These are phyloP conservation scores for Amaranthus palmeri DNA, from an alignment of 148 eudicot species.

Conservation along the genomic window DNA sequence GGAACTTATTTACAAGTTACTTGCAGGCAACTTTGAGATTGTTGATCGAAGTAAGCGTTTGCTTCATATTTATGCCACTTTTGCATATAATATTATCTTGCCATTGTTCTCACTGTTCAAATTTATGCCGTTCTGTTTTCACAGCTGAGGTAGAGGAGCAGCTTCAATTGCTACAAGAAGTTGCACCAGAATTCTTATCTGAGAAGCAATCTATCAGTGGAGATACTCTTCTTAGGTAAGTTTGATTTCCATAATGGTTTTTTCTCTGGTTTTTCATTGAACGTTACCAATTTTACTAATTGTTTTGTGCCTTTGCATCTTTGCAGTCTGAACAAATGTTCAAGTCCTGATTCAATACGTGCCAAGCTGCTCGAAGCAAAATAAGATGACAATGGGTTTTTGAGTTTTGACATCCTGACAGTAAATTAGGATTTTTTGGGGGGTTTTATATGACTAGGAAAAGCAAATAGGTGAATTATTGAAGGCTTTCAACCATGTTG, in stretches of 20 bases:
- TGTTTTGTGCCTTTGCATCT: not conserved
- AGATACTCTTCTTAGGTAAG: slow-evolving; percentile 61
- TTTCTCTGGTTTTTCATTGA: not conserved
- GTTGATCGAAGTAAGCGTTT: slow-evolving; percentile 60
- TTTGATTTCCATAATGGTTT: slow-evolving; percentile 6
- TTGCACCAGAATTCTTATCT: slow-evolving; percentile 68
- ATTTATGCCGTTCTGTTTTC: not conserved
- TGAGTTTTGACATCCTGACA: not conserved
- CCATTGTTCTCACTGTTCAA: not conserved
- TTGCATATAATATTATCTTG: too few species aligned
- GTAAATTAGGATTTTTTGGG: not conserved
- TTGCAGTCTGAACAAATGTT: slow-evolving; percentile 61
- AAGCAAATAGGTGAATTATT: slow-evolving; percentile 13
- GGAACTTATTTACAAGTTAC: slow-evolving; percentile 60
- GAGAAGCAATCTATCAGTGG: slow-evolving; percentile 56
- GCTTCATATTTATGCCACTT: not conserved
- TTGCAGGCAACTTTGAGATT: slow-evolving; percentile 45
- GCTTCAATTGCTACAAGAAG: slow-evolving; percentile 60
- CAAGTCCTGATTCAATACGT: slow-evolving; percentile 50
- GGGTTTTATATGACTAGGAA: not conserved
- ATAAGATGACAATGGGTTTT: slow-evolving; percentile 16
- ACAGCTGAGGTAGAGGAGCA: slow-evolving; percentile 86
- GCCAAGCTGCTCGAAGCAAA: slow-evolving; percentile 52
- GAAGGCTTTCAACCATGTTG: not conserved
- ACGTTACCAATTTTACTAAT: not conserved